Conservation (phyloP, 2,329 filamentous ascomycete genomes). For the Thielaviopsis musarum region DNA sequence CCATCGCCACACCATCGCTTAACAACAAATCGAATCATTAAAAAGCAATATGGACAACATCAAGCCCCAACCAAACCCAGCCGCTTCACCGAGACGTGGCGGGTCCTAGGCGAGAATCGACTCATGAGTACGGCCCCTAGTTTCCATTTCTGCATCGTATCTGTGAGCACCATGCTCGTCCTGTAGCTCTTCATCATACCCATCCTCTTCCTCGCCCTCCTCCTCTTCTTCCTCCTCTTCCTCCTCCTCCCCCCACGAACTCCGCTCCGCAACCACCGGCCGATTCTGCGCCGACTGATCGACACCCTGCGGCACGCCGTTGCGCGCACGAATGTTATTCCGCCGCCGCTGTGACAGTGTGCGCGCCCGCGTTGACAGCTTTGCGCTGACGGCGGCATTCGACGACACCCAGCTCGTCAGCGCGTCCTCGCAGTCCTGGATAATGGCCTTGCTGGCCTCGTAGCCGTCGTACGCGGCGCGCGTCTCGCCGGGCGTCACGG, state of each 20-base stretch:
- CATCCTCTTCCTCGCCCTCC: conserved; percentile 21
- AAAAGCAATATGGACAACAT: not conserved
- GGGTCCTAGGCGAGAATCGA: conserved; percentile 19
- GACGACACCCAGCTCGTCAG: conserved; percentile 93
- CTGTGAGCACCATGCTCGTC: conserved; percentile 32
- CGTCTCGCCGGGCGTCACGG: conserved; percentile 93
- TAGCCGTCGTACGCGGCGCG: conserved; percentile 93
- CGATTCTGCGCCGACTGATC: conserved; percentile 74
- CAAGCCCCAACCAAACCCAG: not conserved
- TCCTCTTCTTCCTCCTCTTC: conserved; percentile 51
- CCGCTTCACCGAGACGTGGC: no score
- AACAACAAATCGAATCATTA: not conserved
- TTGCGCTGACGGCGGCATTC: conserved; percentile 74
- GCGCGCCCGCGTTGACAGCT: conserved; percentile 73
- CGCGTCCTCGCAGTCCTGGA: conserved; percentile 95
- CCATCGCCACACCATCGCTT: not conserved
- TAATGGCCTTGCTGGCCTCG: conserved; percentile 95
- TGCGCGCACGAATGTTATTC: conserved; percentile 48
- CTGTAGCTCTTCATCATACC: conserved; percentile 41
- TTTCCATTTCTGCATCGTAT: conserved; percentile 37
- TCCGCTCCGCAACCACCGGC: conserved; percentile 51
- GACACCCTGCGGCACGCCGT: conserved; percentile 44
- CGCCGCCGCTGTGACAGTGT: conserved; percentile 74
- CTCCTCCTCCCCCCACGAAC: conserved; percentile 62
- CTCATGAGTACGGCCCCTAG: conserved; percentile 37